Evolutionary conservation across 371 early-diverging fungal genomes (phyloP), one percentile per base, ranked within the genome.

Genomic region (Mortierella sp.): DNA sequence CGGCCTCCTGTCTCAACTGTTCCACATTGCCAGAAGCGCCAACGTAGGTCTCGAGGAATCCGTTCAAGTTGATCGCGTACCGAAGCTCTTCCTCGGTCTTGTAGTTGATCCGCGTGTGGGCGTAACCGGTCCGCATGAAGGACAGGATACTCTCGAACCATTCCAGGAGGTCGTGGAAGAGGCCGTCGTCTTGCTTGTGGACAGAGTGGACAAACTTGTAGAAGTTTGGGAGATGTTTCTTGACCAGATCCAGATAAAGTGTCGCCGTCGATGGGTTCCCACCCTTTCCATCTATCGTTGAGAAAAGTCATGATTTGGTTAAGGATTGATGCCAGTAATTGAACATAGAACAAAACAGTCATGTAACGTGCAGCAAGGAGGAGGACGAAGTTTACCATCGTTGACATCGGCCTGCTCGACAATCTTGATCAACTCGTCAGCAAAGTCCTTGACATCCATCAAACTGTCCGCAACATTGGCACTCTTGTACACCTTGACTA

Each of bases 391-490:
- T 24, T 75, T 75, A 85, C 87, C 86, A 46, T 89, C 87, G 0
- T 77, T 80, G 48, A 27, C 48, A 63, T 92, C 89, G 8, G 90
- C 78, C 24, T 81, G 76, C 56, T 93, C 91, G 38, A 94, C 88
- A 43, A 92, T 82, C 74, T 89, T 73, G 74, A 94, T 89, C 68
- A 94, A 81, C 73, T 94, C 93, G 55, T 93, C 92, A 6, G 90
- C 82, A 77, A 94, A 94, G 14, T 79, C 87, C 18, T 91, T 87
- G 27, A 93, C 82, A 56, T 94, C 92, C 54, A 91, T 87, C 46
- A 94, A 83, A 10, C 91, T 92, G 48, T 92, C 93, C 1, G 91
- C 89, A 60, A 94, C 92, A 75, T 93, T 93, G 27, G 94, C 94
- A 4, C 92, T 89, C 83, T 92, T 93, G 83, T 94, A 94, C 2